Percentiles rank a stretch among this genome's conserved stretches.
Conservation (phyloP, 495 filamentous ascomycete genomes). For the Podospora anserina region DNA sequence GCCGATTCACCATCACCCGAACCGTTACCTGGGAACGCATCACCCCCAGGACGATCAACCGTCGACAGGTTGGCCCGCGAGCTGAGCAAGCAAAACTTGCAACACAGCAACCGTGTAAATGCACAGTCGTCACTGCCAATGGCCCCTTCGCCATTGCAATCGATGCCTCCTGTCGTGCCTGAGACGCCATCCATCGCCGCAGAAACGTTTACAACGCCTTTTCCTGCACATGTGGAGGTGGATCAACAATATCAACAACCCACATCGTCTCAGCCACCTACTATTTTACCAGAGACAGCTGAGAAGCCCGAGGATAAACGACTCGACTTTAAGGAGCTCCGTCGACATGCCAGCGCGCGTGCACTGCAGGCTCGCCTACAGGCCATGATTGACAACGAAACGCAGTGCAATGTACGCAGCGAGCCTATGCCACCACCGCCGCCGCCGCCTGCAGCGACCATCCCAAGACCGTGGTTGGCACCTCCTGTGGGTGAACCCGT, state of each 20-base stretch:
- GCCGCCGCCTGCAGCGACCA: constrained; percentile 1
- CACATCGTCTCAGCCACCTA: background rate
- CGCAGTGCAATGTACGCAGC: constrained; percentile 37
- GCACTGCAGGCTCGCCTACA: constrained; percentile 30
- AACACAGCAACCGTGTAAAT: constrained; percentile 10
- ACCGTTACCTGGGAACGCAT: background rate
- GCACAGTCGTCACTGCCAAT: background rate
- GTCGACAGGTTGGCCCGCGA: constrained; percentile 35
- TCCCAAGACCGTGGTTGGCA: background rate
- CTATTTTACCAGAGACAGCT: background rate
- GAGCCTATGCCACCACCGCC: constrained; percentile 18
- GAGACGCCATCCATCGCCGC: background rate
- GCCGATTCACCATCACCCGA: background rate
- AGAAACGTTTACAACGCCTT: background rate
- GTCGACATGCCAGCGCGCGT: constrained; percentile 22
- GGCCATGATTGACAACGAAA: constrained; percentile 36
- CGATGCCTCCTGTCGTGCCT: background rate
- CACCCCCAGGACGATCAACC: constrained; percentile 5
- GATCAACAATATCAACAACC: constrained; percentile 3
- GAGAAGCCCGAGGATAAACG: background rate
- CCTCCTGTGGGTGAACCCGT: background rate
- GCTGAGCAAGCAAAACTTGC: constrained; percentile 38
- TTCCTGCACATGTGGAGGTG: background rate
- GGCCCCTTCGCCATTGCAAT: background rate
- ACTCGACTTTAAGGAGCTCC: constrained; percentile 13